Evolutionary conservation across 2,329 filamentous ascomycete genomes (phyloP), one percentile per base, ranked within the genome.

Genomic region (Aspergillus intermedius): DNA sequence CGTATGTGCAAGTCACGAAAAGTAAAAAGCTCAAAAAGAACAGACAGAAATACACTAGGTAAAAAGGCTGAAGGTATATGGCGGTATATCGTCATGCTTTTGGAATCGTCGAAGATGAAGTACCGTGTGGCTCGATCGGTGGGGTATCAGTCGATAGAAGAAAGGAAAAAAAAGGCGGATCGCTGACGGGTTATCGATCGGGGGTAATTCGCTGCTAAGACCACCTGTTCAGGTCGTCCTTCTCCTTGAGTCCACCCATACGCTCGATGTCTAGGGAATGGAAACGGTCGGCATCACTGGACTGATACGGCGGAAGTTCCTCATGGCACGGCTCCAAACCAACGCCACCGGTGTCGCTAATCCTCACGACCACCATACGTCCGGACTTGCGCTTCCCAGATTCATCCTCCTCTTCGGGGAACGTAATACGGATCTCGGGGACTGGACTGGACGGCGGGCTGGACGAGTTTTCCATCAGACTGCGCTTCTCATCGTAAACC

Each of bases 371-470:
- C 19, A 98, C 86, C 45, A 97, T 90, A 28, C 91, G 84, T 30
- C 91, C 91, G 57, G 86, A 89, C 74, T 87, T 87, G 60, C 80
- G 79, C 70, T 84, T 88, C 59, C 91, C 91, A 47, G 74, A 63
- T 44, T 81, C 75, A 58, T 89, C 87, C 64, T 96, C 91, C 59
- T 94, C 85, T 76, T 97, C 93, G 13, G 93, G 93, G 76, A 98
- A 97, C 32, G 93, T 97, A 70, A 98, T 95, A 71, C 91, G 89
- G 63, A 98, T 98, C 74, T 97, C 88, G 17, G 93, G 93, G 23
- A 97, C 88, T n/a, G 87, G 85, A 42, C 86, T 88, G 60, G 86
- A 76, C 19, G 91, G 87, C 13, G 88, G 85, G 54, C 83, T 86
- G 51, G 79, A 77, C 28, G 87, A 86, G 70, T 87, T 87, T 55